Evolutionary conservation across 768 basidiomycete species (phyloP), one percentile per base, ranked within the genome.

Genomic region (Boletus pseudo-olivaceus): DNA sequence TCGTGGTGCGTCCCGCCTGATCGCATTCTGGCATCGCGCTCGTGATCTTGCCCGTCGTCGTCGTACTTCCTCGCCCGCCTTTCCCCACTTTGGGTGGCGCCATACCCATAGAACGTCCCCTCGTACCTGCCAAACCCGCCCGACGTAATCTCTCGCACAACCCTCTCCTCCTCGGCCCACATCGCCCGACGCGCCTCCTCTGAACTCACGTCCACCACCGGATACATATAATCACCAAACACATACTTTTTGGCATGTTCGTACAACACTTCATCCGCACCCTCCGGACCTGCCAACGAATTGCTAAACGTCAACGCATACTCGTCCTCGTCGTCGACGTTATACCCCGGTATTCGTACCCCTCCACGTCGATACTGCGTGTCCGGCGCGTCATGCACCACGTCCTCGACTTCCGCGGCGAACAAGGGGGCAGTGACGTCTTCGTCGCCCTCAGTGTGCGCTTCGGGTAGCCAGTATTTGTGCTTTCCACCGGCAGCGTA

Each of bases 391-490:
- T 82, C 73, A 61, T 88, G 88, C 17, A 92, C 80, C 6, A 86
- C 78, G 55, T 79, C 74, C 12, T 81, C 82, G 0, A 78, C 83
- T 40, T 95, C 83, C 41, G 75, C 72, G 3, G 78, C 72, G 26
- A 93, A 75, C 15, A 96, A 71, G 7, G 94, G 94, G 5, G 93
- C 89, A 58, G 83, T 82, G 8, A 85, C 82, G 52, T 85, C 86
- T 39, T 82, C 77, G 2, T 60, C 63, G 3, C 63, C 66, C 46
- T 80, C 78, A 2, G 26, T 27, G 23, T 20, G 44, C 62, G 26
- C 80, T 62, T 85, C 83, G 0, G 95, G 93, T 9, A 99, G 76
- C 97, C 97, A 99, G 70, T 99, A 99, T 73, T 99, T 99, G 53
- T 78, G 78, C 67, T 84, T 82, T 1, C 96, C 97, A n/a, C 93